Percentiles rank a stretch among this genome's conserved stretches.
Conservation (phyloP, 768 basidiomycete genomes). For the Russula emetica region DNA sequence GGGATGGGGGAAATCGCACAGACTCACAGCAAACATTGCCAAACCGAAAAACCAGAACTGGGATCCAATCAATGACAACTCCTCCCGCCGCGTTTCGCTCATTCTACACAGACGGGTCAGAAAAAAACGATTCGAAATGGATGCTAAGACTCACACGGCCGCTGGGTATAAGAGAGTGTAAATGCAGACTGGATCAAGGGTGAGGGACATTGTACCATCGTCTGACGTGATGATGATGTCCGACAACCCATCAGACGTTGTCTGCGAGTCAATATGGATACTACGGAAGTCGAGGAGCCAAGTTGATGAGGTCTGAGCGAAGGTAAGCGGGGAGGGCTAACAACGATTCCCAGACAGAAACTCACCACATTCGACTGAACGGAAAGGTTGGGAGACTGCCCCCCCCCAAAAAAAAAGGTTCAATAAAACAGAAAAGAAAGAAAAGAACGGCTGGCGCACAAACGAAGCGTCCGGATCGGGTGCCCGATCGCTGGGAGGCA, state of each 20-base stretch:
- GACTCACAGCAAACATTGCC: constrained; percentile 27
- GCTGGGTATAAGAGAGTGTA: constrained; percentile 21
- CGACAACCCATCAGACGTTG: constrained; percentile 1
- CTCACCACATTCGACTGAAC: neutral
- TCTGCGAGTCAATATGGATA: constrained; percentile 3
- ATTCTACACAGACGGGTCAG: constrained; percentile 8
- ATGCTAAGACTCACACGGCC: constrained; percentile 8
- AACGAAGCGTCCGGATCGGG: neutral
- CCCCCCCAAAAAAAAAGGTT: neutral
- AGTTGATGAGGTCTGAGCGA: neutral
- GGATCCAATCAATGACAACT: constrained; percentile 20
- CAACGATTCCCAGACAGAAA: neutral
- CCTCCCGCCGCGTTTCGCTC: constrained; percentile 18
- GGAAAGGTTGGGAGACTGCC: neutral
- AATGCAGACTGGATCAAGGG: constrained; percentile 14
- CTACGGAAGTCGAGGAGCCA: neutral
- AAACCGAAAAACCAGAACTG: constrained; percentile 28
- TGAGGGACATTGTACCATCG: neutral
- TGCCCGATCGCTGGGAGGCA: neutral
- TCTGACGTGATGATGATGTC: constrained; percentile 9
- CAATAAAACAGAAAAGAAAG: neutral
- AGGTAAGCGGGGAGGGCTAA: neutral
- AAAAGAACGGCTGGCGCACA: neutral
- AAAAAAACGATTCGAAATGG: neutral
- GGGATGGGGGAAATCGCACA: neutral